A percentile compares a stretch with the other conserved stretches of the same genome.
These are phyloP conservation scores for Mucor sp. DNA, from an alignment of 371 early-diverging fungal genomes.

Conservation along the genomic window DNA sequence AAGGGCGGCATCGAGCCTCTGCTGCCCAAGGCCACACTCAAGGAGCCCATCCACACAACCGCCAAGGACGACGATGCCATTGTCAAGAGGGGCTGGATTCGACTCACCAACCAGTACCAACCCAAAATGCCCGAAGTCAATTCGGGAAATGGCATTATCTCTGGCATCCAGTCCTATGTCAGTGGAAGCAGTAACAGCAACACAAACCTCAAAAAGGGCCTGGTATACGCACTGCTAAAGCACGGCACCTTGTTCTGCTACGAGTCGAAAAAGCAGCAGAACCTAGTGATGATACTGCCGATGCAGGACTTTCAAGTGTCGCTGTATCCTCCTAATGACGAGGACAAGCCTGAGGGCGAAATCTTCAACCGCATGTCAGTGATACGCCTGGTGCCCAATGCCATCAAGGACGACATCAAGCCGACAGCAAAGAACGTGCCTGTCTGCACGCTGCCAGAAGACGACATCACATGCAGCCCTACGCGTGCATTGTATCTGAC, in stretches of 20 bases:
- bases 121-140: conserved; percentile 26
- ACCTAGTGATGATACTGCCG: conserved; percentile 72
- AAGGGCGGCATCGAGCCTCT: conserved; percentile 9
- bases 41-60: not conserved
- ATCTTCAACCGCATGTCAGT: conserved; percentile 55
- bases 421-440: not conserved
- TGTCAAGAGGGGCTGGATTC: conserved; percentile 47
- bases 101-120: conserved; percentile 34
- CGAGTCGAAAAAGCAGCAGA: conserved; percentile 70
- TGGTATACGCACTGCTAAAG: conserved; percentile 74
- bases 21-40: not conserved
- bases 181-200: conserved; percentile 9
- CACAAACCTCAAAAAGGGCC: conserved; percentile 15
- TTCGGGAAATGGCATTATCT: conserved; percentile 20
- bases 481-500: conserved; percentile 42
- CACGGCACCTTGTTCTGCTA: conserved; percentile 82
- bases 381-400: conserved; percentile 46
- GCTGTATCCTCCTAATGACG: conserved; percentile 53
- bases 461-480: conserved; percentile 15
- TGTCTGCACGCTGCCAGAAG: conserved; percentile 13
- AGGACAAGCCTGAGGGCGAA: conserved; percentile 52
- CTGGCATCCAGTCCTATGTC: conserved; percentile 29
- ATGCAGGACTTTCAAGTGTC: conserved; percentile 70
- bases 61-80: conserved; percentile 13
- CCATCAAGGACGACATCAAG: not conserved